Base-by-base conservation (phyloP, 257 asterid species). In the Ligustrum vulgare region DNA sequence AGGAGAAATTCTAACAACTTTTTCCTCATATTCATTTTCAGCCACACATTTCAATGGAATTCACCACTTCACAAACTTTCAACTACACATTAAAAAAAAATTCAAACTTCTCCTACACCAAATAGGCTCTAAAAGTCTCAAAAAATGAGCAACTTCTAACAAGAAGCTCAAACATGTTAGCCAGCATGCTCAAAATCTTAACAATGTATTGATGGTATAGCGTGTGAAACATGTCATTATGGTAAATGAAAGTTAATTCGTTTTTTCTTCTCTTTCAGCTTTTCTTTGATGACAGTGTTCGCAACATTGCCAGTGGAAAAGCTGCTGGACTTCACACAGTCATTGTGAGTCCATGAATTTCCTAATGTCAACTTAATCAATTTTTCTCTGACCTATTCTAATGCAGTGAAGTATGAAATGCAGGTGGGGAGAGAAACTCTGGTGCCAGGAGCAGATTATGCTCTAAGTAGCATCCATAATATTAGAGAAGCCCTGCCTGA, bases 401-500 rank as follows among this genome's bases (percentile, higher is more conserved):
- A 65, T 43, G 15, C 58, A n/a, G 69, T 32, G 22, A 34, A 22
- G 7, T 23, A 13, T 34, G 71, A 54, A 54, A 74, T 83, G 86
- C 86, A 91, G 97, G 97, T 91, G 77, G 98, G 98, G 12, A 83
- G 87, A 77, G 84, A 93, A 13, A 86, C 77, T 34, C 72, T 90
- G 49, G 97, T 91, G 45, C 80, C 84, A 49, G 96, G 97, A 31
- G 97, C 97, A 39, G 98, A 91, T 79, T 80, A 92, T 71, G 97
- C 96, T 54, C 80, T 94, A 70, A 84, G 78, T 80, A 94, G 97
- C 86, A 89, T 92, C 79, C 98, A 94, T 79, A 94, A 90, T 77
- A 82, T 94, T 22, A 90, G 82, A 78, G 98, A 92, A 81, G 96
- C 97, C 62, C 69, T 92, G 49, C 97, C 97, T 77, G 90, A 89